phyloP scores from a whole-genome alignment of 164 flowering plant genomes.

The Akebia trifoliata region DNA sequence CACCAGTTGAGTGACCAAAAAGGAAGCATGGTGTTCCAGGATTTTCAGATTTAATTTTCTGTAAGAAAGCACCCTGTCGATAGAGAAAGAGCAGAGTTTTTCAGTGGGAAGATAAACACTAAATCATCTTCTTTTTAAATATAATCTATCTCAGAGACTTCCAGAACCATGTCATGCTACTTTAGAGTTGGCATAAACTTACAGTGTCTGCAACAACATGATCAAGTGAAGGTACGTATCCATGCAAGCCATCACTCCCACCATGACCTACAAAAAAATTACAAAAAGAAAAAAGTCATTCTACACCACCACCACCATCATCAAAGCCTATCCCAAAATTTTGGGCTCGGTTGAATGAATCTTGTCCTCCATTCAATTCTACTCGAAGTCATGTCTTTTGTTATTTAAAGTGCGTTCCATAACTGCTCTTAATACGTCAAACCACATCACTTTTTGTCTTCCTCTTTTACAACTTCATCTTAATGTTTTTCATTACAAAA shows the following conservation, averaged over 20 bases:
- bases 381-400: too few relatives aligned
- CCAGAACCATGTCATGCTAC: background rate
- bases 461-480: too few relatives aligned
- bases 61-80: conserved; percentile 69
- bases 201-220: conserved; percentile 95
- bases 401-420: too few relatives aligned
- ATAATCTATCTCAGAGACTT: background rate
- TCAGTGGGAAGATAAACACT: background rate
- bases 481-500: too few relatives aligned
- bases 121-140: background rate
- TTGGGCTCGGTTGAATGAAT: too few relatives aligned
- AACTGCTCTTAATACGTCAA: too few relatives aligned
- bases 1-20: conserved; percentile 98
- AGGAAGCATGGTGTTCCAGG: conserved; percentile 92
- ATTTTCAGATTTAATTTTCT: conserved; percentile 66
- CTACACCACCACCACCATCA: too few relatives aligned
- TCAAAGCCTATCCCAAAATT: too few relatives aligned
- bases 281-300: conserved; percentile 1
- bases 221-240: conserved; percentile 96
- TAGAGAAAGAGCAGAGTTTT: background rate
- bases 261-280: conserved; percentile 68
- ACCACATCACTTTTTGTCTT: too few relatives aligned
- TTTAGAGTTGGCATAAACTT: too few relatives aligned
- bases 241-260: conserved; percentile 98
- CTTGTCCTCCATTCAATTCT: too few relatives aligned